These are phyloP conservation scores for Angophora floribunda DNA, from an alignment of 345 rosid genomes.

Conservation along the genomic window DNA sequence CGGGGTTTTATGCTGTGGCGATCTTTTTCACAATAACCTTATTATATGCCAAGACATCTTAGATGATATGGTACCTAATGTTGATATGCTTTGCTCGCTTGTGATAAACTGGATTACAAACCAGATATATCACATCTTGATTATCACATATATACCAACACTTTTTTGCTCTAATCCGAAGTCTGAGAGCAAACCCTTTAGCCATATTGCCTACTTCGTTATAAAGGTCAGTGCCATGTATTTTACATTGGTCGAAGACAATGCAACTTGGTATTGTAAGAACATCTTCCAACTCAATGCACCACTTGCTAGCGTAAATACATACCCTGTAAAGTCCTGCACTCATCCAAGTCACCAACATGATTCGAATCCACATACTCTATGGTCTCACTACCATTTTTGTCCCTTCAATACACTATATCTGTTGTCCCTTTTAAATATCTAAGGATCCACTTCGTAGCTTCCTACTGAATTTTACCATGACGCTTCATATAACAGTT, in stretches of 20 bases:
- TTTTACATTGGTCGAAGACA: neutral
- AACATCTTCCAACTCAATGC: neutral
- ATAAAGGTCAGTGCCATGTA: too few species aligned
- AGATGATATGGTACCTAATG: neutral
- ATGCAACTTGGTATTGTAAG: neutral
- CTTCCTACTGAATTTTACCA: too few species aligned
- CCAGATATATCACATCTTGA: too few species aligned
- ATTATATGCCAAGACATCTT: neutral
- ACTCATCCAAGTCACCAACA: neutral
- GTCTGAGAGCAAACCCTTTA: neutral
- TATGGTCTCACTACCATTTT: neutral
- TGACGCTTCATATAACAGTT: neutral
- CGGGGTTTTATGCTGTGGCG: neutral
- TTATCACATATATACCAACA: neutral
- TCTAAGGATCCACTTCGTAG: neutral
- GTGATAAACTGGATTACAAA: too few species aligned
- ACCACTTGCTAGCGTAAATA: too few species aligned
- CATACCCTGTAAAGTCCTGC: neutral
- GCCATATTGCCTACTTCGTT: neutral
- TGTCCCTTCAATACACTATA: neutral
- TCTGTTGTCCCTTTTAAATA: too few species aligned
- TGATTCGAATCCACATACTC: neutral
- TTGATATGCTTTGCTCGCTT: too few species aligned
- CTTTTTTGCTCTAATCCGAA: neutral
- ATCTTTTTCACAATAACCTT: neutral